Base-by-base conservation (phyloP, 140 eudicot genomes). In the Stevia rebaudiana region DNA sequence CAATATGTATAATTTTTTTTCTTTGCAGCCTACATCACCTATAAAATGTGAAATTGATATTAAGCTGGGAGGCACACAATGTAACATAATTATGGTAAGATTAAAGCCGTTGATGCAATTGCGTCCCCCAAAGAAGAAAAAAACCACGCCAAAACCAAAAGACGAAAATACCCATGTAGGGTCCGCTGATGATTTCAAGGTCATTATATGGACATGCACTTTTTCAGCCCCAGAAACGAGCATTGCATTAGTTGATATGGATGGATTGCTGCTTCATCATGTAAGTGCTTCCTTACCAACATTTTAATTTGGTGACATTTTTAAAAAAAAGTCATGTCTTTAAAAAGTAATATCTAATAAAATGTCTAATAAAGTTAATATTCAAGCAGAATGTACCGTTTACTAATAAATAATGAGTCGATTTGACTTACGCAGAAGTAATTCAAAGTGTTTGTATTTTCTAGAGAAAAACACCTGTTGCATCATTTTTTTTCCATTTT, bases 41-140 rank as follows among this genome's bases (percentile, higher is more conserved):
- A 53, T 86, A 59, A 82, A 86, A 75, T 83, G 83, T 39, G 97
- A 90, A 81, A 61, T 80, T 39, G 94, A 90, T 76, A 78, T 90
- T 47, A 86, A 78, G 90, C 86, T 90, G 50, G 95, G 97, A 50
- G 94, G 95, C 57, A 86, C 88, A 6, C 94, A 84, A 8, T 84
- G 84, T 73, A 83, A 82, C 83, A 52, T 90, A 60, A 43, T 84
- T 50, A 71, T 86, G 82, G 76, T 75, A 73, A 82, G 79, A 73
- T 65, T 90, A 75, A 76, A 75, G 72, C 82, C 86, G 33, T 76
- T 89, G 84, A 71, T 84, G 90, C 73, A 64, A 49, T 56, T 86
- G 61, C 82, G 69, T 1, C 79, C 83, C 28, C 68, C 82, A 41
- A 81, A 71, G 67, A 78, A 84, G 81, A 78, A 63, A 79, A 81